phyloP scores from a whole-genome alignment of 2,329 filamentous ascomycete genomes.

The Calonectria leucothoes region DNA sequence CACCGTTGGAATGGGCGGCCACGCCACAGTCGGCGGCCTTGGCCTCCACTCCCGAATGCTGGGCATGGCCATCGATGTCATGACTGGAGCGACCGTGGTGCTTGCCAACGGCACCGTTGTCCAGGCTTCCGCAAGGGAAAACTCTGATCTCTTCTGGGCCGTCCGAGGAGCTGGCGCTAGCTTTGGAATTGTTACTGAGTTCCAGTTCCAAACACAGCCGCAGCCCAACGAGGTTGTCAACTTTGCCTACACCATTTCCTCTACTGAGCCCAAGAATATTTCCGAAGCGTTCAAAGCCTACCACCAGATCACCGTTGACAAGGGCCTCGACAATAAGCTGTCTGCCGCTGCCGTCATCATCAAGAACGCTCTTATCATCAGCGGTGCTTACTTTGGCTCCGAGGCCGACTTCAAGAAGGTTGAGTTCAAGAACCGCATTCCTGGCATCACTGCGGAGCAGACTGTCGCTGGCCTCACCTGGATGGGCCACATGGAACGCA shows the following conservation, averaged over 20 bases:
- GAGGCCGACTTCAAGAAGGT: not conserved
- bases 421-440: not conserved
- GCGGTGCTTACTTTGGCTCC: not conserved
- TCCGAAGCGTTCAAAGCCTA: slow-evolving; percentile 7
- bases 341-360: not conserved
- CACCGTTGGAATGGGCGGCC: slow-evolving; percentile 13
- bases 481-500: not conserved
- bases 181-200: slow-evolving; percentile 5
- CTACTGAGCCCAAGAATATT: not conserved
- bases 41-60: not conserved
- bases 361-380: not conserved
- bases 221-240: not conserved
- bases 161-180: not conserved
- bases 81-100: not conserved
- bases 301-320: not conserved
- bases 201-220: slow-evolving; percentile 10
- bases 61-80: slow-evolving; percentile 5
- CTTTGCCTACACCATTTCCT: not conserved
- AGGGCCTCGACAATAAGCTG: not conserved
- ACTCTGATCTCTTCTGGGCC: not conserved
- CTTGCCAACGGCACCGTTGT: not conserved
- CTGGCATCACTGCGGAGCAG: not conserved
- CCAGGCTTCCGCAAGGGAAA: not conserved
- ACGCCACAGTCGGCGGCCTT: slow-evolving; percentile 14
- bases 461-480: not conserved